Evolutionary conservation across 73 alveolate genomes (phyloP), one percentile per base, ranked within the genome.

Genomic region (Blepharisma japonicum): DNA sequence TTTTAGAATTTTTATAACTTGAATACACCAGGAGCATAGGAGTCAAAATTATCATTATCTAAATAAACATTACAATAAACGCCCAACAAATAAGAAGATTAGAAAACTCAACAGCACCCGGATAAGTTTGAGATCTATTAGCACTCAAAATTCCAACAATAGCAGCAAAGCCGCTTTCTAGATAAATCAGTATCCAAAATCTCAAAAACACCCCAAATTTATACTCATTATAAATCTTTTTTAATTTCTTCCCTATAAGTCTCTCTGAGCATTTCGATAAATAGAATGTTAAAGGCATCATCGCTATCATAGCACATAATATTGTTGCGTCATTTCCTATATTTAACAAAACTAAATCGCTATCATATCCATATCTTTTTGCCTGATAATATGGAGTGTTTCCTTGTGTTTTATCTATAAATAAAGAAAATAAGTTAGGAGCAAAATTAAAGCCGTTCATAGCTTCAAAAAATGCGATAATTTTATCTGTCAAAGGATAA

Each of bases 31-130:
- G 2, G 0, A 61, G 14, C 18, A 61, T 14, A 2, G 74, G 74
- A 61, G 74, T 14, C 47, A 61, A 61, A 61, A 14, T 25, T 61
- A 61, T 39, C 6, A 61, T 1, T 8, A 61, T 25, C 74, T 61
- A 25, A 61, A 25, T 61, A 18, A 18, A 14, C 14, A 8, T 61
- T 5, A 61, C 74, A n/a, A 61, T 8, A 25, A 61, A 25, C 0
- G 23, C 11, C 14, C n/a, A 25, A 20, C 50, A 8, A 9, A 61
- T 14, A 0, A 14, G 23, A 20, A 25, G n/a, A 5, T 25, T 61
- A 18, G 23, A 18, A 9, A 61, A 14, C 11, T 39, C 46, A 8
- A 20, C 46, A 25, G 18, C 18, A 39, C 18, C 23, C 4, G 18
- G 23, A 61, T 14, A 18, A 9, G 14, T 61, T 39, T 61, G 5